A percentile compares a stretch with the other conserved stretches of the same genome.
phyloP scores from a whole-genome alignment of 1,284 basidiomycete genomes.

The Irpex sp. region DNA sequence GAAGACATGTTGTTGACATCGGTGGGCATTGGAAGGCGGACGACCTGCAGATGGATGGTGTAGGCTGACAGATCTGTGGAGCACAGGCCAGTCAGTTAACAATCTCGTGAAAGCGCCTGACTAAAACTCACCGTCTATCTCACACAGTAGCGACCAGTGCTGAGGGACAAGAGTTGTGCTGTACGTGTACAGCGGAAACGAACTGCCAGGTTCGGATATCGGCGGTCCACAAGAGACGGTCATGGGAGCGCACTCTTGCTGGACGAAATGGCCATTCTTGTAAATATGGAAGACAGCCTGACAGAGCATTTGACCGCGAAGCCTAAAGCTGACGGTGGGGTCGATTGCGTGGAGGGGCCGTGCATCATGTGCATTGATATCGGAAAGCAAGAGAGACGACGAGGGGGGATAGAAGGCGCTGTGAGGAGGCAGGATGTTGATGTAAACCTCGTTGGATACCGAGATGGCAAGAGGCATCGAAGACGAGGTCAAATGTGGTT shows the following conservation, averaged over 20 bases:
- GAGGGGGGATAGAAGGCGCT: not conserved
- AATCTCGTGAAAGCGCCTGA: not conserved
- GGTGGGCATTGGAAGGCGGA: constrained; percentile 16
- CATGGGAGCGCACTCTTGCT: constrained; percentile 45
- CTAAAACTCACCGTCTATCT: constrained; percentile 42
- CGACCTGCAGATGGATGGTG: constrained; percentile 52
- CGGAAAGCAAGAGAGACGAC: not conserved
- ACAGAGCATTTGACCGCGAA: constrained; percentile 40
- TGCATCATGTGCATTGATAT: constrained; percentile 35
- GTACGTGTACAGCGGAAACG: constrained; percentile 41
- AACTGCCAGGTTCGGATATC: constrained; percentile 21
- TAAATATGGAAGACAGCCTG: constrained; percentile 54
- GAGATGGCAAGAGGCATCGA: constrained; percentile 10
- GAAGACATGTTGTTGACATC: not conserved
- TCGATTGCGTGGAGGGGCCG: constrained; percentile 56
- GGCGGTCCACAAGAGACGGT: constrained; percentile 26
- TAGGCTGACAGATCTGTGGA: constrained; percentile 53
- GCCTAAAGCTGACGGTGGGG: constrained; percentile 58
- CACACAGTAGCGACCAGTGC: constrained; percentile 55
- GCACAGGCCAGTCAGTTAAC: constrained; percentile 3
- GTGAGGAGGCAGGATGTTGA: constrained; percentile 48
- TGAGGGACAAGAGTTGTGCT: constrained; percentile 53
- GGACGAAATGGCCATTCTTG: constrained; percentile 42
- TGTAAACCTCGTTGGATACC: constrained; percentile 37
- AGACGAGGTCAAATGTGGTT: not conserved